Evolutionary conservation across 495 filamentous ascomycete genomes (phyloP), one percentile per base, ranked within the genome.

Genomic region (Schizothecium vesticola): DNA sequence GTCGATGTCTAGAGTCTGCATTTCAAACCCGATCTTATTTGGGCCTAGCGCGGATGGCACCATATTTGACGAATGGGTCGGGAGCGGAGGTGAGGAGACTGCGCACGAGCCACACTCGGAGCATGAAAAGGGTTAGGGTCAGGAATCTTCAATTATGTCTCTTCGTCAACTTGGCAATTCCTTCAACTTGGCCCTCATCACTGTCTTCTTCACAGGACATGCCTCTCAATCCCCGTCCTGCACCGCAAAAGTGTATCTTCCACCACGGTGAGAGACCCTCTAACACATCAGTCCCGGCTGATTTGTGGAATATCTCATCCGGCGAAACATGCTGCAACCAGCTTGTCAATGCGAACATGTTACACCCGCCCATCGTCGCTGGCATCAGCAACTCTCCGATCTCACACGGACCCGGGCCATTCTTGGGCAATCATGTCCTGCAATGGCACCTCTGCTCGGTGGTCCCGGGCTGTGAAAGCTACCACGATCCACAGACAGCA

Each of bases 21-120:
- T 68, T 72, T 61, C 59, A 16, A 36, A 23, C 25, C 56, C 56
- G 43, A n/a, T 21, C 74, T 63, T 33, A 13, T 74, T 71, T 73
- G 59, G 71, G 76, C 43, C 72, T 77, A 76, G 76, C 70, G 73
- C 68, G 66, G 69, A 78, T 78, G 74, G 75, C 75, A 72, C 73
- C 74, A 78, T 77, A 61, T 70, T 71, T 65, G 11, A 24, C 69
- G 67, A 76, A 74, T 74, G 31, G 22, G 0, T 25, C 16, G n/a
- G 19, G n/a, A 25, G 22, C 51, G 12, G 58, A 59, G 57, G 24
- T 59, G 22, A 59, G 58, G 23, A 16, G 23, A 28, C 26, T 22
- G 28, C 51, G 64, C 23, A n/a, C 51, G 22, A 23, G 36, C 26
- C 65, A 16, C 21, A 56, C 5, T 5, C 11, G 33, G 7, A 13